phyloP scores from a whole-genome alignment of 305 asterid genomes.

The Fraxinus sp. region DNA sequence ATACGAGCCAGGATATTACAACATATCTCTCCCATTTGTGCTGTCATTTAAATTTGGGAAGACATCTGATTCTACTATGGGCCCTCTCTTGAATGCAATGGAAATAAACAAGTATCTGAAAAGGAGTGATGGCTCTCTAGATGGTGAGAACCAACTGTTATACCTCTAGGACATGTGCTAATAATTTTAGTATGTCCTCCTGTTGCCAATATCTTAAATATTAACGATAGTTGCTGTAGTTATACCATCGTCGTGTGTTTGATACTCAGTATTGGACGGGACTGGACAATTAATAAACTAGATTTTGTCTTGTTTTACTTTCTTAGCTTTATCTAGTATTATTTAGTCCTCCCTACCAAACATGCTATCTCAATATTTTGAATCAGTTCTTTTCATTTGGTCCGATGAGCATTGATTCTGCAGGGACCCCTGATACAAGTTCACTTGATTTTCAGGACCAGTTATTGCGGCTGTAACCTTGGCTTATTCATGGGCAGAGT shows the following conservation, averaged over 20 bases:
- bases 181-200: background rate
- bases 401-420: background rate
- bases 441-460: conserved; percentile 55
- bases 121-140: conserved; percentile 72
- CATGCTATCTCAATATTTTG: background rate
- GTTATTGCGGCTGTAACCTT: conserved; percentile 50
- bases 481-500: conserved; percentile 47
- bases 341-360: background rate
- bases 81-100: conserved; percentile 92
- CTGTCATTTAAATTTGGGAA: conserved; percentile 68
- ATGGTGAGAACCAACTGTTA: conserved; percentile 51
- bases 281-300: background rate
- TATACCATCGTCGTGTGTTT: background rate
- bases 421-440: background rate
- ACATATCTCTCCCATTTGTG: conserved; percentile 82
- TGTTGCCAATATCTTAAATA: background rate
- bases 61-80: conserved; percentile 82
- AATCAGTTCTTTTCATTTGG: background rate
- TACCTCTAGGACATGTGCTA: conserved; percentile 10
- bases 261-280: background rate
- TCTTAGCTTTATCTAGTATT: background rate
- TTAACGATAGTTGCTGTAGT: background rate
- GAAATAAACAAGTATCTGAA: conserved; percentile 75
- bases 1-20: conserved; percentile 88
- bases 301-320: background rate